These are phyloP conservation scores for Diaporthe sp. DNA, from an alignment of 2,329 filamentous ascomycete species.

Conservation along the genomic window DNA sequence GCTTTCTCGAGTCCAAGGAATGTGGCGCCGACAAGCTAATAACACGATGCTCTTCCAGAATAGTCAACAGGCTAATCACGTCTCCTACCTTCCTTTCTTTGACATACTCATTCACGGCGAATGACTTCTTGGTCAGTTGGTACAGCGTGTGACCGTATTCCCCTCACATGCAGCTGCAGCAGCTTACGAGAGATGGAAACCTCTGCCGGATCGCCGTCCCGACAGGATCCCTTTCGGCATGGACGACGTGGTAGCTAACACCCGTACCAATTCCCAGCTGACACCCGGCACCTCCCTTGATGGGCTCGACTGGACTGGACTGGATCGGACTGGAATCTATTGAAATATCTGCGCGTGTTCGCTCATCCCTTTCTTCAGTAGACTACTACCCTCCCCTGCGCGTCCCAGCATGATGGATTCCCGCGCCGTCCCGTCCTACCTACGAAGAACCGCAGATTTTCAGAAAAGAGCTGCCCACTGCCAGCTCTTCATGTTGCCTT, in stretches of 20 bases:
- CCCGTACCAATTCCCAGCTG: neutral
- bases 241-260: neutral
- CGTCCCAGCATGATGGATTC: slow-evolving; percentile 21
- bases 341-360: slow-evolving; percentile 16
- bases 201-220: slow-evolving; percentile 23
- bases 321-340: slow-evolving; percentile 23
- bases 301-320: neutral
- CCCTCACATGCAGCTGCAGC: slow-evolving; percentile 10
- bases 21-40: slow-evolving; percentile 14
- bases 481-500: slow-evolving; percentile 10
- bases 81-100: slow-evolving; percentile 13
- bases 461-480: neutral
- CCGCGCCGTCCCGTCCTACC: neutral
- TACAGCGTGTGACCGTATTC: neutral
- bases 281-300: slow-evolving; percentile 13
- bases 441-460: neutral
- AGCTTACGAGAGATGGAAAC: neutral
- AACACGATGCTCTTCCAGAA: slow-evolving; percentile 12
- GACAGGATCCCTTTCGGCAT: slow-evolving; percentile 21
- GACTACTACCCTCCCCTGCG: neutral
- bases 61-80: slow-evolving; percentile 2
- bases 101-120: neutral
- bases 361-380: slow-evolving; percentile 22
- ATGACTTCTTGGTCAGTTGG: neutral
- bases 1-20: slow-evolving; percentile 11